Base-by-base conservation (phyloP, 2,329 filamentous ascomycete species). In the Penicillium sp. region DNA sequence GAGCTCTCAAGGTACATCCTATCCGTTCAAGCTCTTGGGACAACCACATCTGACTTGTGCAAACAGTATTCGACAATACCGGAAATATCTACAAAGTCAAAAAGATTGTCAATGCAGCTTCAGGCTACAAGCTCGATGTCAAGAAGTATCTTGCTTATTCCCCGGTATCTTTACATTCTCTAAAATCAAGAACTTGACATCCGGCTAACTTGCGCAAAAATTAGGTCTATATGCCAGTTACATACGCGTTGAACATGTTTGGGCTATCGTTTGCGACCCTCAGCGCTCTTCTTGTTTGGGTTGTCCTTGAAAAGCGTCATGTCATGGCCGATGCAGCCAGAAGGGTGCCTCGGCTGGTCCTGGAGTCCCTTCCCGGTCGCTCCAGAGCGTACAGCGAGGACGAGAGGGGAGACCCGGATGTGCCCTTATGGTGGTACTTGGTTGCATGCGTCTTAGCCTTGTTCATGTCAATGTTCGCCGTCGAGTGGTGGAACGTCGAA, bases 1-100 rank as follows among this genome's bases (percentile, higher is more conserved):
- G 17, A 70, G 66, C 31, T 68, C 68, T 6, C 63, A 61, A 12
- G 65, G 68, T 70, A 61, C 19, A 48, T 7, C 41, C 1, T 17
- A n/a, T 19, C 19, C 7, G 1, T 19, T 21, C n/a, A 15, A 46
- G 6, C 21, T 12, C 17, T 17, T 13, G 4, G 5, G 17, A 2
- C 5, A 2, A 10, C 29, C 5, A 31, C 3, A n/a, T 17, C 43
- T 57, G 42, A 52, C 27, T 31, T 3, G 1, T 15, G 6, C 13
- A 4, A 31, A 33, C 77, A 54, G 88, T 85, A 5, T 89, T 88
- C 66, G 88, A 91, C 72, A 90, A 90, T 64, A 88, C 82, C 0
- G 87, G 86, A 5, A 69, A 73, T 1, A 64, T 64, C 1, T 91
- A 90, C 71, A 84, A 90, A 65, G 86, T 86, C 1, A 78, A 78